These are phyloP conservation scores for Avena sativa DNA, from an alignment of 176 grass and related monocot species.

Conservation along the genomic window DNA sequence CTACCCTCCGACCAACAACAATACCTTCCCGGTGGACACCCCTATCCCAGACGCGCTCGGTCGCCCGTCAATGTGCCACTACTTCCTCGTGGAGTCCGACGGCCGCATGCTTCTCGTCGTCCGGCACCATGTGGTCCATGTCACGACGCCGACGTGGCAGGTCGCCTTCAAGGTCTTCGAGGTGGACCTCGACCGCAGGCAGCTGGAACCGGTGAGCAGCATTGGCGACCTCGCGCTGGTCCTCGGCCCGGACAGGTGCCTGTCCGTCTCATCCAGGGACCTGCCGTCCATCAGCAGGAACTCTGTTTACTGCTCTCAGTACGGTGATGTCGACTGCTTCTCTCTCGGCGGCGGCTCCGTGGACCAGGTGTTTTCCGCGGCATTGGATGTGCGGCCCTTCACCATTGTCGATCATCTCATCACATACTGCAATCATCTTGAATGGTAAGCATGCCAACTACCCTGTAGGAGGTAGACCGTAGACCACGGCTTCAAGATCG, in stretches of 20 bases:
- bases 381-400: not conserved
- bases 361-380: not conserved
- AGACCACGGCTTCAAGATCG: not conserved
- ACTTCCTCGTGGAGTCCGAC: slow-evolving; percentile 24
- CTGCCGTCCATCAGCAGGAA: slow-evolving; percentile 15
- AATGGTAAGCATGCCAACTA: slow-evolving; percentile 4
- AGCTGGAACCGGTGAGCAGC: slow-evolving; percentile 16
- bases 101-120: slow-evolving; percentile 18
- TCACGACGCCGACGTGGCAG: not conserved
- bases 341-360: slow-evolving; percentile 10
- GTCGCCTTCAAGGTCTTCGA: not conserved
- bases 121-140: not conserved
- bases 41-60: not conserved
- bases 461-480: not conserved
- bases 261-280: slow-evolving; percentile 32
- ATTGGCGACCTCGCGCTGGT: slow-evolving; percentile 35
- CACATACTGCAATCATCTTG: slow-evolving; percentile 31
- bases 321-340: not conserved
- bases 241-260: slow-evolving; percentile 16
- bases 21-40: not conserved
- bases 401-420: slow-evolving; percentile 39
- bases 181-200: not conserved
- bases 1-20: not conserved
- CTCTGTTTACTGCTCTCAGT: not conserved
- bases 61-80: not conserved